A percentile compares a stretch with the other conserved stretches of the same genome.
Conservation (phyloP, 768 basidiomycete genomes). For the Boletus rufocinnamomeus region DNA sequence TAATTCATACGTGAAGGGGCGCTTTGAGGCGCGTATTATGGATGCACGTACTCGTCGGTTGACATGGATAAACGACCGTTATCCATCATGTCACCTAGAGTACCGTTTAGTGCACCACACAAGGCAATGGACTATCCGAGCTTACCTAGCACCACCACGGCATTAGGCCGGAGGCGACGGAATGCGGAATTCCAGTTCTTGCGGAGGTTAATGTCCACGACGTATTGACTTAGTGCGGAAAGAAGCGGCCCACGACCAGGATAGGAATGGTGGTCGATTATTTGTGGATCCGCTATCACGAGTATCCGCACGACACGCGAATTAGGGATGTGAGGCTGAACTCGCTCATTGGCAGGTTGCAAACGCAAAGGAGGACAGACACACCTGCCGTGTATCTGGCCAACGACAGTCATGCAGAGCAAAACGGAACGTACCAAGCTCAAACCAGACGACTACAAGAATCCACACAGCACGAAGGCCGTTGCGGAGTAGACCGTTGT, state of each 20-base stretch:
- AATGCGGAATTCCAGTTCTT: conserved; percentile 80
- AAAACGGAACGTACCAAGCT: conserved; percentile 57
- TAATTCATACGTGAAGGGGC: conserved; percentile 3
- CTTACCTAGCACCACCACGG: conserved; percentile 73
- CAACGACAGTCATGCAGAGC: conserved; percentile 55
- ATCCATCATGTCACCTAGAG: conserved; percentile 79
- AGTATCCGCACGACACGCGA: conserved; percentile 44
- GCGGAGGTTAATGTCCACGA: conserved; percentile 81
- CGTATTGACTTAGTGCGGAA: conserved; percentile 57
- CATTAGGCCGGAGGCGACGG: conserved; percentile 57
- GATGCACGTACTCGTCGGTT: conserved; percentile 62
- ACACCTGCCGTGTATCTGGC: conserved; percentile 51
- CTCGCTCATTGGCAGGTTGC: neutral
- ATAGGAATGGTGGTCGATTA: conserved; percentile 76
- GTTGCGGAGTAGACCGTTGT: conserved; percentile 27
- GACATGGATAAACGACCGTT: conserved; percentile 68
- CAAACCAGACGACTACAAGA: conserved; percentile 66
- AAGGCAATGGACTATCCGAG: neutral
- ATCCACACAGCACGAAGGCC: conserved; percentile 62
- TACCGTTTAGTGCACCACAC: neutral
- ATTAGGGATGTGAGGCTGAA: conserved; percentile 21
- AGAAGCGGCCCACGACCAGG: conserved; percentile 56
- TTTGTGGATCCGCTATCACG: conserved; percentile 87
- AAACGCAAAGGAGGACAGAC: conserved; percentile 13
- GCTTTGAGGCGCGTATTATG: neutral